A percentile compares a stretch with the other conserved stretches of the same genome.
These are phyloP conservation scores for Sarocladium strictum DNA, from an alignment of 2,329 filamentous ascomycete genomes.

Conservation along the genomic window DNA sequence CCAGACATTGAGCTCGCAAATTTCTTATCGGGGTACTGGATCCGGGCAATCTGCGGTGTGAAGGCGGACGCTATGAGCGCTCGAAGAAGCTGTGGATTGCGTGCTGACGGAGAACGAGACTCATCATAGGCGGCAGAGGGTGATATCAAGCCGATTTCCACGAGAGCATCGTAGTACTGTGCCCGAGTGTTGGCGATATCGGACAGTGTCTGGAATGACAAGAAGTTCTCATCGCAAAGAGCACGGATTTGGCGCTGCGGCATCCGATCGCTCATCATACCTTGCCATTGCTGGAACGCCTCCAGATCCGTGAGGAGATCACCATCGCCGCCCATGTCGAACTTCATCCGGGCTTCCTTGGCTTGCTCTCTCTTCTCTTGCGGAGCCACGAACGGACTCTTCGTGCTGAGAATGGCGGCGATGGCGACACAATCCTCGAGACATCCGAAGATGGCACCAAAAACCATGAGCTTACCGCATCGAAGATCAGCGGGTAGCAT, in stretches of 20 bases:
- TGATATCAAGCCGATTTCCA: conserved; percentile 75
- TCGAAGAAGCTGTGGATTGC: conserved; percentile 50
- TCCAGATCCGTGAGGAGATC: conserved; percentile 83
- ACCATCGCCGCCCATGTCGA: conserved; percentile 66
- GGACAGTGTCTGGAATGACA: conserved; percentile 74
- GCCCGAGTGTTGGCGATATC: conserved; percentile 83
- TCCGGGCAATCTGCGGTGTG: conserved; percentile 81
- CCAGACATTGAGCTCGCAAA: conserved; percentile 83
- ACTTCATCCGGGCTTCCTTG: conserved; percentile 67
- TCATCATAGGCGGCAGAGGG: conserved; percentile 27
- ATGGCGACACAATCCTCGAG: conserved; percentile 84
- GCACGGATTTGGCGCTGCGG: conserved; percentile 58
- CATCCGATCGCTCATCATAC: conserved; percentile 52
- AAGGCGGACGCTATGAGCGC: conserved; percentile 69
- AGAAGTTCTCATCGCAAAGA: conserved; percentile 83
- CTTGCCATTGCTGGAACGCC: conserved; percentile 77
- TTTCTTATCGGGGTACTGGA: conserved; percentile 93
- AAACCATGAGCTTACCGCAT: conserved; percentile 92
- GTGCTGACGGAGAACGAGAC: conserved; percentile 15
- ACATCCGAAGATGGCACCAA: conserved; percentile 89
- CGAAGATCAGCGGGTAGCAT: conserved; percentile 92
- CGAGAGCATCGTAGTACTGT: conserved; percentile 80
- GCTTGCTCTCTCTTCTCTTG: conserved; percentile 77
- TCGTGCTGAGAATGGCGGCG: conserved; percentile 84
- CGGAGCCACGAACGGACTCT: conserved; percentile 80